These are phyloP conservation scores for Daucus carota DNA, from an alignment of 129 eudicot genomes.

Conservation along the genomic window DNA sequence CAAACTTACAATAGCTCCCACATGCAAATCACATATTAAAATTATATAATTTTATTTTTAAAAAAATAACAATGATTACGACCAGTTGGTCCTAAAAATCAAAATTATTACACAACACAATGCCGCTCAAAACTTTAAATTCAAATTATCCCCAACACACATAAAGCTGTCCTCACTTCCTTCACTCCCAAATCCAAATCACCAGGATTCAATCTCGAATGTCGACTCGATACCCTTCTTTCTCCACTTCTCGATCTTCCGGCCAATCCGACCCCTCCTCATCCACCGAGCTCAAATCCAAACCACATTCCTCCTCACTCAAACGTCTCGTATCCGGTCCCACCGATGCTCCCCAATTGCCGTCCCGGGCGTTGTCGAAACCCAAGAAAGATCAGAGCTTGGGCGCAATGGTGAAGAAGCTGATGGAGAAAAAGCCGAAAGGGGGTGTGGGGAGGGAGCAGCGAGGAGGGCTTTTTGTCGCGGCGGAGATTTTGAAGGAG, in stretches of 20 bases:
- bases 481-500: conserved; percentile 50
- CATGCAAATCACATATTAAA: no score
- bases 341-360: not conserved
- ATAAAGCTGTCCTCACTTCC: not conserved
- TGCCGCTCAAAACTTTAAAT: conserved; percentile 5
- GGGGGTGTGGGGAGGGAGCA: conserved; percentile 8
- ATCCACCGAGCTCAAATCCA: conserved; percentile 35
- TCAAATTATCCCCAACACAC: conserved; percentile 1
- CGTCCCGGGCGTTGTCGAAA: conserved; percentile 24
- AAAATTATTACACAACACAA: not conserved
- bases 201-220: conserved; percentile 16
- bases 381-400: conserved; percentile 39
- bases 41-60: no score
- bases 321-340: not conserved
- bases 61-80: not conserved
- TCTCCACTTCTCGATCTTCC: conserved; percentile 32
- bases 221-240: conserved; percentile 51
- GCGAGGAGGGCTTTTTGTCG: conserved; percentile 22
- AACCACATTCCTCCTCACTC: conserved; percentile 15
- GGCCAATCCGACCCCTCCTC: conserved; percentile 61
- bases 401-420: conserved; percentile 61
- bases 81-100: not conserved
- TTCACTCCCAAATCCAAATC: not conserved
- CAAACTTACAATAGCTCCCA: no score
- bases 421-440: conserved; percentile 51